phyloP scores from a whole-genome alignment of 192 early-diverging fungal genomes.

The Chytriomyces hyalinus region DNA sequence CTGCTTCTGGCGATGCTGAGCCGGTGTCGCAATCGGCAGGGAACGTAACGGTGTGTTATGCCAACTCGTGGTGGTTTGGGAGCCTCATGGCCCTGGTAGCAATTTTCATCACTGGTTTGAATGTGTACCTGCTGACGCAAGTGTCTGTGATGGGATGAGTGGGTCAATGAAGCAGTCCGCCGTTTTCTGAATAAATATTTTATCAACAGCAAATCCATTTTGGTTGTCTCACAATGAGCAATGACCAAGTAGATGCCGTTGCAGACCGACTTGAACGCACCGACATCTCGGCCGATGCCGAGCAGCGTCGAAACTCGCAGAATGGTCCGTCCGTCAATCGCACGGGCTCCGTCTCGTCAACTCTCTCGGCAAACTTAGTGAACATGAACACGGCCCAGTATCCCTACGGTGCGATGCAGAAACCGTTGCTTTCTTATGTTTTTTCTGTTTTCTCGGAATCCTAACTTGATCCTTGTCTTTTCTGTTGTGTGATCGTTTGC shows the following conservation, averaged over 20 bases:
- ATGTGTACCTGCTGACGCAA: conserved; percentile 41
- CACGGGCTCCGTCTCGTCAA: background rate
- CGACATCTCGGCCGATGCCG: background rate
- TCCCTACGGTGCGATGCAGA: conserved; percentile 1
- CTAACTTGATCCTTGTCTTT: background rate
- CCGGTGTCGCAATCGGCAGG: conserved; percentile 3
- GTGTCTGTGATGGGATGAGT: conserved; percentile 2
- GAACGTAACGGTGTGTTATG: background rate
- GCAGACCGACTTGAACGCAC: background rate
- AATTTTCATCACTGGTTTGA: conserved; percentile 37
- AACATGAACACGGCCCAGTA: background rate
- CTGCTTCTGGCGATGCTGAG: background rate
- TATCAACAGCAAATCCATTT: background rate
- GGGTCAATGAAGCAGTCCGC: background rate
- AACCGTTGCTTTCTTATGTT: background rate
- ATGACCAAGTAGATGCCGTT: background rate
- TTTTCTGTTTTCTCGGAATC: background rate
- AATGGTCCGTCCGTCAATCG: background rate
- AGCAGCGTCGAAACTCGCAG: background rate
- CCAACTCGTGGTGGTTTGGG: conserved; percentile 27
- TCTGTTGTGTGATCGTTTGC: background rate
- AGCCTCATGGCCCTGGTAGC: conserved; percentile 28
- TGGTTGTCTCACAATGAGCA: background rate
- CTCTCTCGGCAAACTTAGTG: background rate
- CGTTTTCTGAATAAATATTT: background rate